A percentile compares a stretch with the other conserved stretches of the same genome.
These are phyloP conservation scores for Boehmeria nivea DNA, from an alignment of 306 rosid species.

Conservation along the genomic window DNA sequence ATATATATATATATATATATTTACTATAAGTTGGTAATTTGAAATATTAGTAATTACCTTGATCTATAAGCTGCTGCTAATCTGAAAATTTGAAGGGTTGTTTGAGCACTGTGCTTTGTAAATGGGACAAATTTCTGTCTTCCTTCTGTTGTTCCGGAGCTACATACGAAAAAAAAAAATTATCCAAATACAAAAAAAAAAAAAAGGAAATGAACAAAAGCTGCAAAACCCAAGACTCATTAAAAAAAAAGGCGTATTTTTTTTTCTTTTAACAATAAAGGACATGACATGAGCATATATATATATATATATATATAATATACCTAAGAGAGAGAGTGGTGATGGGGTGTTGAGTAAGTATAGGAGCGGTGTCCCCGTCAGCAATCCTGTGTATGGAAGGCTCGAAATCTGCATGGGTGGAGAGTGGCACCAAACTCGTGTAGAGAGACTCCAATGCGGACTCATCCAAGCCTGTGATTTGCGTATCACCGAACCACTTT, in stretches of 20 bases:
- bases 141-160: slow-evolving; percentile 97
- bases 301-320: neutral
- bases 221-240: neutral
- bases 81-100: slow-evolving; percentile 83
- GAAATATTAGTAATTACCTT: slow-evolving; percentile 38
- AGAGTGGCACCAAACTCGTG: slow-evolving; percentile 71
- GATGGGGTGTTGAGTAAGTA: slow-evolving; percentile 72
- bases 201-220: too few species aligned
- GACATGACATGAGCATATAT: too few species aligned
- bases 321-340: slow-evolving; percentile 81
- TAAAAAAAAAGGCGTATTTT: too few species aligned
- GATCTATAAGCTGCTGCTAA: slow-evolving; percentile 84
- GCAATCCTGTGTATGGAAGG: slow-evolving; percentile 76
- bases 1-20: too few species aligned
- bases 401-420: slow-evolving; percentile 73
- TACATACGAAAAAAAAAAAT: slow-evolving; percentile 8
- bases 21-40: neutral
- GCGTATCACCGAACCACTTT: slow-evolving; percentile 53
- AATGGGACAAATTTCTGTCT: slow-evolving; percentile 85
- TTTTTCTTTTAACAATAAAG: too few species aligned
- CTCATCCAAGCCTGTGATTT: slow-evolving; percentile 50
- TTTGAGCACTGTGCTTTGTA: slow-evolving; percentile 74
- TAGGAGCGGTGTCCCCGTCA: slow-evolving; percentile 57
- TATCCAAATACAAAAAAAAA: too few species aligned
- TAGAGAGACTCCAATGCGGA: slow-evolving; percentile 65